Evolutionary conservation across 2,329 filamentous ascomycete genomes (phyloP), one percentile per base, ranked within the genome.

Genomic region (Claviceps sp.): DNA sequence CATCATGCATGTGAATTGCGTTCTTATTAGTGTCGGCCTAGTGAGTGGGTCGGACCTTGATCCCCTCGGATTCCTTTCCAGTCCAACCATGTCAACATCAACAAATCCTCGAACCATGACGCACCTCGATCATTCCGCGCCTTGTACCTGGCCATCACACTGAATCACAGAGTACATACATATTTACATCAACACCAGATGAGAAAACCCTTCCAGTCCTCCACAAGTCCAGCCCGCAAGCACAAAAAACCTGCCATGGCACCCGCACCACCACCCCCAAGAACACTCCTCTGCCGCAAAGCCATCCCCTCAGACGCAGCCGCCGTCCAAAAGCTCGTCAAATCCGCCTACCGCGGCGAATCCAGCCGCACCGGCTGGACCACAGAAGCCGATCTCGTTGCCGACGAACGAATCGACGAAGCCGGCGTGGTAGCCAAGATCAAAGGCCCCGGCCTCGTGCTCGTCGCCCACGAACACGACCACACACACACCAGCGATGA

Each of bases 301-400:
- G 70, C 70, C 44, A 62, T 61, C 3, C 54, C 61, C 0, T 56
- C 58, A 14, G 69, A 71, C 46, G 57, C 63, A 13, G 52, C 62
- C 7, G 47, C 57, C 11, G 53, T 73, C 30, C 65, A 69, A 22
- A 54, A 62, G 3, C 67, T 75, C 49, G 64, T 75, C 48, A 62
- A 66, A 48, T 67, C 67, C 2, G 72, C 72, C 41, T 75, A 72
- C 62, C 70, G 71, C 53, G 72, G 72, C 49, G 66, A 67, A 2
- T 51, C 60, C 24, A 68, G 64, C 56, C 64, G 66, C 34, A 58
- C 61, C 16, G 72, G 72, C 50, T 75, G 72, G 72, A 74, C 72
- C 14, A 73, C 70, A 4, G 72, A 74, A 55, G 70, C 71, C 16
- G 68, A 73, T 52, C 63, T 73, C 8, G 57, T 75, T 20, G 60